A percentile compares a stretch with the other conserved stretches of the same genome.
These are phyloP conservation scores for Gonium pectorale DNA, from an alignment of 139 green algal species.

Conservation along the genomic window DNA sequence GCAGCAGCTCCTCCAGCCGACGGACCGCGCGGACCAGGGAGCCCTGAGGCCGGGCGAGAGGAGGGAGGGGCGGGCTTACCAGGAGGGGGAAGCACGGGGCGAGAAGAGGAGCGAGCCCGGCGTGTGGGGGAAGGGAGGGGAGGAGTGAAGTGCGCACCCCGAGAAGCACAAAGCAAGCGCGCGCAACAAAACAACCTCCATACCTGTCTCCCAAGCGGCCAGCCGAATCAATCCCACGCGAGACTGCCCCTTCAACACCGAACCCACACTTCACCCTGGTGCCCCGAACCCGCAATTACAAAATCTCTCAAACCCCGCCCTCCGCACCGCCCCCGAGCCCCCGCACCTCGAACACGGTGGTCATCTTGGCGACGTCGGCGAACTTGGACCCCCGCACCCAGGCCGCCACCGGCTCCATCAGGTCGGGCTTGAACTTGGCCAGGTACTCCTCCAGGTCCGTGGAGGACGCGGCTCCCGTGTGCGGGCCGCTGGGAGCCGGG, in stretches of 20 bases:
- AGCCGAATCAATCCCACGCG: too few relatives aligned
- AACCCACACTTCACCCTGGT: too few relatives aligned
- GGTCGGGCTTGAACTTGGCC: constrained; percentile 73
- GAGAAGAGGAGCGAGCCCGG: too few relatives aligned
- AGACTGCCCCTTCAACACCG: too few relatives aligned
- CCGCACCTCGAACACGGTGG: constrained; percentile 76
- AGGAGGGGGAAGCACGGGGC: too few relatives aligned
- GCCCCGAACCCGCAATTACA: too few relatives aligned
- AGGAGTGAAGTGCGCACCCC: too few relatives aligned
- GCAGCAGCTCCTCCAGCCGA: constrained; percentile 84
- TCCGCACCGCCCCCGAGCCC: neutral
- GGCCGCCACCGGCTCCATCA: constrained; percentile 78
- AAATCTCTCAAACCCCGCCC: neutral
- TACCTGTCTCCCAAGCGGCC: too few relatives aligned
- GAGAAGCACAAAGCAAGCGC: too few relatives aligned
- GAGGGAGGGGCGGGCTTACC: neutral
- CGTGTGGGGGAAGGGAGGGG: too few relatives aligned
- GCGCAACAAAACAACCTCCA: too few relatives aligned
- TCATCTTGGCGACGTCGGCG: constrained; percentile 67
- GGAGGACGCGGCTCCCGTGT: neutral
- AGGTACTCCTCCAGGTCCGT: constrained; percentile 78
- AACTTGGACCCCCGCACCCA: constrained; percentile 80
- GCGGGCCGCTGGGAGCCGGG: neutral
- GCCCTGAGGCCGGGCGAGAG: constrained; percentile 55
- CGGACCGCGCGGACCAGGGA: constrained; percentile 83